A percentile compares a stretch with the other conserved stretches of the same genome.
Evolutionary conservation across 2,329 filamentous ascomycete genomes (phyloP).

Genomic region (Rhinocladiella similis): DNA sequence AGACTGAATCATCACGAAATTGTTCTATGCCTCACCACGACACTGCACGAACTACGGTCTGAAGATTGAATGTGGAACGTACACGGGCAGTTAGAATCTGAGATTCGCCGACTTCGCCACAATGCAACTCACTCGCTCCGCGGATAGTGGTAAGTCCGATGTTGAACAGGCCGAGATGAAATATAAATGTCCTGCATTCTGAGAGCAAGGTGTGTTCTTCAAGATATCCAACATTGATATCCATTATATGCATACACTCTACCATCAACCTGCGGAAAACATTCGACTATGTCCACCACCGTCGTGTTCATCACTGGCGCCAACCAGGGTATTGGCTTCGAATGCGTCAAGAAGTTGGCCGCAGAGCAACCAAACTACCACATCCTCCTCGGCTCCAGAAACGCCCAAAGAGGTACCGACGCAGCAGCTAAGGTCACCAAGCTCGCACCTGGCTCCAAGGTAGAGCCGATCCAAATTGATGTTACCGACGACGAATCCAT

Average conservation of each 20-base stretch:
- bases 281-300: conserved; percentile 4
- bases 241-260: no score
- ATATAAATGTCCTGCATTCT: background rate
- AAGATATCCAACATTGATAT: no score
- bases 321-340: conserved; percentile 24
- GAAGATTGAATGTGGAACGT: no score
- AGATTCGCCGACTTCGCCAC: no score
- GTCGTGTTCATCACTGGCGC: conserved; percentile 23
- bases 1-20: background rate
- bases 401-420: conserved; percentile 39
- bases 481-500: conserved; percentile 19
- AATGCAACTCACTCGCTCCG: no score
- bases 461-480: conserved; percentile 18
- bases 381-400: conserved; percentile 34
- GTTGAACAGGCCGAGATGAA: background rate
- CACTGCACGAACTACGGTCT: no score
- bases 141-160: conserved; percentile 3
- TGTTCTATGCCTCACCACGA: background rate
- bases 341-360: conserved; percentile 25
- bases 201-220: no score
- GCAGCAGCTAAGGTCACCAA: conserved; percentile 9
- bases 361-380: conserved; percentile 37
- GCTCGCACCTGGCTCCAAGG: conserved; percentile 7
- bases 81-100: no score
- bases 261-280: background rate